phyloP scores from a whole-genome alignment of 164 flowering plant genomes.

The Chloranthus sessilifolius region DNA sequence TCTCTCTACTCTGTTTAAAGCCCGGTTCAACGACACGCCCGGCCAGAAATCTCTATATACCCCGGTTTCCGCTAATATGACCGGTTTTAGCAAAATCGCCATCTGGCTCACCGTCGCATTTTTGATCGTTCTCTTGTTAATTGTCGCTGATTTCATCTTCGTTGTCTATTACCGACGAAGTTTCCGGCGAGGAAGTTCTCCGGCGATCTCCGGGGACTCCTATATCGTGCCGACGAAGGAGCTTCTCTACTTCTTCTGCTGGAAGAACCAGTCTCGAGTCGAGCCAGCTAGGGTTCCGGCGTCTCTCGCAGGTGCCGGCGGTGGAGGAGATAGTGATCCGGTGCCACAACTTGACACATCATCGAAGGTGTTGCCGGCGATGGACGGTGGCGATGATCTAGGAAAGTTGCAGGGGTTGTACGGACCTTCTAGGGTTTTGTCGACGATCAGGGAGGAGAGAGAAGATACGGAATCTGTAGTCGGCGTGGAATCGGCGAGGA shows the following conservation, averaged over 20 bases:
- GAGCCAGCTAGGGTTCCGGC: conserved; percentile 20
- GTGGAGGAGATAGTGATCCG: too few species aligned
- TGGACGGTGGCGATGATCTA: neutral
- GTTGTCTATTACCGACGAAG: conserved; percentile 29
- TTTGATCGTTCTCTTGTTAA: conserved; percentile 9
- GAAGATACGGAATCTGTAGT: conserved; percentile 25
- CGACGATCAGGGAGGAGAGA: conserved; percentile 45
- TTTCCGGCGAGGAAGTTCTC: conserved; percentile 15
- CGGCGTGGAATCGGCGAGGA: conserved; percentile 1
- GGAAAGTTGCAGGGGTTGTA: conserved; percentile 22
- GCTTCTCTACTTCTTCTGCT: conserved; percentile 47
- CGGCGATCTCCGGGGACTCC: neutral
- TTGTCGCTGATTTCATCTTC: conserved; percentile 26
- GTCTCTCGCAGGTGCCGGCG: neutral
- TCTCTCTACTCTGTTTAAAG: neutral
- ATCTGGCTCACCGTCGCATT: conserved; percentile 20
- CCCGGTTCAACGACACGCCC: conserved; percentile 7
- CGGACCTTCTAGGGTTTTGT: conserved; percentile 38
- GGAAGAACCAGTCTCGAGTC: conserved; percentile 32
- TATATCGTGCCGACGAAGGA: conserved; percentile 30
- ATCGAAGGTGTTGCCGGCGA: neutral
- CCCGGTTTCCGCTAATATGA: conserved; percentile 9
- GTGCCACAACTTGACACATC: neutral
- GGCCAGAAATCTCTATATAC: too few species aligned
- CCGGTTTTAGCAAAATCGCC: conserved; percentile 21